Percentiles rank a stretch among this genome's conserved stretches.
phyloP scores from a whole-genome alignment of 768 basidiomycete genomes.

The Fistulinella prunicolor region DNA sequence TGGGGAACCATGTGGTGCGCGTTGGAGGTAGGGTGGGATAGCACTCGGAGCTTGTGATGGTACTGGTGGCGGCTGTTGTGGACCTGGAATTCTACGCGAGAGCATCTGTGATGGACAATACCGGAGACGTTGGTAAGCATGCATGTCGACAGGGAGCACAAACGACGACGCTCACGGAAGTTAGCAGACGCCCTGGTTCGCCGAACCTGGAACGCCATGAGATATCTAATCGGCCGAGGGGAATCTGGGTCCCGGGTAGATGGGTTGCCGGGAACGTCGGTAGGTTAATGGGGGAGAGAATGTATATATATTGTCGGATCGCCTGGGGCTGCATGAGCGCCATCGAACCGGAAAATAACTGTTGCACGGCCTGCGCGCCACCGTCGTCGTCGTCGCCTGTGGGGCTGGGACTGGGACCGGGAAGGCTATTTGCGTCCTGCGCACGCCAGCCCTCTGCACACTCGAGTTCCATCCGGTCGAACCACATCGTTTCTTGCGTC shows the following conservation, averaged over 20 bases:
- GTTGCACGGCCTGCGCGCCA: constrained; percentile 22
- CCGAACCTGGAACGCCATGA: constrained; percentile 84
- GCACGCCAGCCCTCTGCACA: constrained; percentile 64
- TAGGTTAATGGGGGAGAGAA: constrained; percentile 54
- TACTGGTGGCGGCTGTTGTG: constrained; percentile 28
- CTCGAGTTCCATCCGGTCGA: constrained; percentile 80
- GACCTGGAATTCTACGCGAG: constrained; percentile 72
- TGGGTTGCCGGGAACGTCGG: constrained; percentile 47
- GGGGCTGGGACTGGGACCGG: not conserved
- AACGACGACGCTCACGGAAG: constrained; percentile 50
- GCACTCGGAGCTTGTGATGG: constrained; percentile 59
- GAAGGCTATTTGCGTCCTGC: constrained; percentile 49
- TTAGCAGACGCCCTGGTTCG: constrained; percentile 82
- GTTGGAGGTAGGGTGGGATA: constrained; percentile 74
- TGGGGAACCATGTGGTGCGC: constrained; percentile 37
- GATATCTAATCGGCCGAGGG: constrained; percentile 86
- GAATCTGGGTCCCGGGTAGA: constrained; percentile 67
- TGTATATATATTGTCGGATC: constrained; percentile 84
- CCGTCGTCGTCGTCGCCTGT: not conserved
- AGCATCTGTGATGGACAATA: constrained; percentile 48
- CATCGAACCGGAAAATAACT: constrained; percentile 58
- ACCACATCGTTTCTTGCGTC: constrained; percentile 71
- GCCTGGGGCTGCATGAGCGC: constrained; percentile 82
- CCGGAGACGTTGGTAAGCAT: not conserved
- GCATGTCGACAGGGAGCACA: not conserved